Evolutionary conservation across 1,284 basidiomycete species (phyloP), one percentile per base, ranked within the genome.

Genomic region (Volvariella surrecta): DNA sequence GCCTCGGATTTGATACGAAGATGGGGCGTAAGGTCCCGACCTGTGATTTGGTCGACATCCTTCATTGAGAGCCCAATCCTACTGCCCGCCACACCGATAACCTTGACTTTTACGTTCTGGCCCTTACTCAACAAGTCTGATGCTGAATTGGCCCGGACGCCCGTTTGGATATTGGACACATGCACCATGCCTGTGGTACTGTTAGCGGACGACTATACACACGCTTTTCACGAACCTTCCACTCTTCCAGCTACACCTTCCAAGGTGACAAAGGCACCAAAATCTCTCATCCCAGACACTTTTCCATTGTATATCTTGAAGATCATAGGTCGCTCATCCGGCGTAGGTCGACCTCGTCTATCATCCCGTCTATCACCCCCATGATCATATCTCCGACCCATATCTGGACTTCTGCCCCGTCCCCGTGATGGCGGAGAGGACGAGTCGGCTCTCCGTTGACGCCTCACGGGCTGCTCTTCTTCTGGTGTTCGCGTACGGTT

Each of bases 271-370:
- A 99, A 99, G 0, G 90, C 93, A 43, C 95, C 95, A 61, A 98
- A 99, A 52, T 99, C 95, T 60, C 90, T 92, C 56, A 98, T 58
- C 15, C 86, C 82, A 3, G 86, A 75, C 18, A 99, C 84, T 45
- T 79, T 82, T 4, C 93, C 95, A 47, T 79, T 73, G 65, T 99
- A 99, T 38, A 98, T 92, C 71, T 98, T 98, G 79, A 85, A 97
- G 32, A 97, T 60, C 1, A 97, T 69, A 0, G 96, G 93, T 42
- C 72, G 72, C 32, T 95, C 89, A 59, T 99, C 92, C 37, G 86
- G 40, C 18, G 57, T 54, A 7, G 62, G 56, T 34, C 68, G 64
- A 35, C 68, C 50, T 42, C 66, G 62, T 18, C 54, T 47, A 34
- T 72, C 66, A 47, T 70, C 66, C 48, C 66, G 63, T 50, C 67